Percentiles rank a stretch among this genome's conserved stretches.
phyloP scores from a whole-genome alignment of 108 stramenopile species.

The Nitzschia sp. region DNA sequence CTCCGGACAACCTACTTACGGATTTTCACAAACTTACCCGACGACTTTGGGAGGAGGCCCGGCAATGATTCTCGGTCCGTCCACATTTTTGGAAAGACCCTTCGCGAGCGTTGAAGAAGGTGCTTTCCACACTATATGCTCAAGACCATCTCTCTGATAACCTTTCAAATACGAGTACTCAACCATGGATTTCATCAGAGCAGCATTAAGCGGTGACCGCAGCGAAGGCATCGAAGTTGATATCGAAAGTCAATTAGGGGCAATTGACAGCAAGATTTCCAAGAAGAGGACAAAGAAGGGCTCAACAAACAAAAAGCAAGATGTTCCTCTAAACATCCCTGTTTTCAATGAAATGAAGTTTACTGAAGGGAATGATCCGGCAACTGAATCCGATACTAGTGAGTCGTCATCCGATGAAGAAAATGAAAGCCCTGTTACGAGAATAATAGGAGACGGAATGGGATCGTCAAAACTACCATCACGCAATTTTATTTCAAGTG shows the following conservation, averaged over 20 bases:
- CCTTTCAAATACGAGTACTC: neutral
- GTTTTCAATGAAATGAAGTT: neutral
- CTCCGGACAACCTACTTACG: too few relatives aligned
- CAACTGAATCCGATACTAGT: conserved; percentile 5
- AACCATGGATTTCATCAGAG: neutral
- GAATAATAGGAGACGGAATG: neutral
- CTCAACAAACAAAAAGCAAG: neutral
- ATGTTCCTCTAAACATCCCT: neutral
- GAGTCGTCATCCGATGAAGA: conserved; percentile 14
- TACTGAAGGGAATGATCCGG: neutral
- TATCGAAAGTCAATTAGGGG: neutral
- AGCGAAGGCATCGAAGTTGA: neutral
- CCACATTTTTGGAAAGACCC: neutral
- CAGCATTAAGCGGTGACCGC: neutral
- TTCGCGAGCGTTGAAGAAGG: too few relatives aligned
- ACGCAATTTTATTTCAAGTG: neutral
- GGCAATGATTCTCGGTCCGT: neutral
- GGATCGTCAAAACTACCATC: neutral
- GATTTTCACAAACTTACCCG: neutral
- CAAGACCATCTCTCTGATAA: neutral
- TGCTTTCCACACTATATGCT: neutral
- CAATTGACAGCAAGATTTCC: neutral
- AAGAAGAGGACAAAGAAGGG: neutral
- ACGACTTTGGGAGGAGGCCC: neutral
- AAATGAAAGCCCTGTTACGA: neutral